Conservation (phyloP, 2,329 filamentous ascomycete species). For the Colletotrichum liaoningense region DNA sequence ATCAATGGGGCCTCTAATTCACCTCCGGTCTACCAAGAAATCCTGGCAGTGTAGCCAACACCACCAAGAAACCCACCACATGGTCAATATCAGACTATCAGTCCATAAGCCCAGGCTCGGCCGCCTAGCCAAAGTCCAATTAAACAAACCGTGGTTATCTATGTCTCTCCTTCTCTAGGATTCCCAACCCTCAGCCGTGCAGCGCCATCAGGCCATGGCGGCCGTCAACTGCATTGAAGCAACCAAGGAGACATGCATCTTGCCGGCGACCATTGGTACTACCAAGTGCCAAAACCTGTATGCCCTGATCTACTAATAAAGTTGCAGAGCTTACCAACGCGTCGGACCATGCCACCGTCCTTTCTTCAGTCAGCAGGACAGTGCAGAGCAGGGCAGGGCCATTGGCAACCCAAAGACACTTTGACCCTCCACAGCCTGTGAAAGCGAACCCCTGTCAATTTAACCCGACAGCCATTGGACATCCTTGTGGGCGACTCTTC, state of each 20-base stretch:
- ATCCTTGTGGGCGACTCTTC: neutral
- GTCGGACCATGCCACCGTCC: constrained; percentile 10
- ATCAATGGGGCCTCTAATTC: neutral
- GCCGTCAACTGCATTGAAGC: constrained; percentile 12
- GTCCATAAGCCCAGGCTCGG: constrained; percentile 14
- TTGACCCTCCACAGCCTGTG: neutral
- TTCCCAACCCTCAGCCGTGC: neutral
- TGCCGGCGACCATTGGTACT: neutral
- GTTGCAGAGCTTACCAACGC: constrained; percentile 16
- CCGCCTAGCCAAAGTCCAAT: neutral
- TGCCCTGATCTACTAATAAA: neutral
- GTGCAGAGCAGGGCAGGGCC: constrained; percentile 10
- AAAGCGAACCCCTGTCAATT: neutral
- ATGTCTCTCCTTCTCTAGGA: neutral
- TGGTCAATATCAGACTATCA: neutral
- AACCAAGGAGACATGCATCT: neutral
- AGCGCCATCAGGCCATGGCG: constrained; percentile 13
- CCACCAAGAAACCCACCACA: neutral
- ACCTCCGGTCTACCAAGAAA: neutral
- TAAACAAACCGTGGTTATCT: constrained; percentile 13
- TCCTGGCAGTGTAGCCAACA: neutral
- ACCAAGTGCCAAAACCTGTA: neutral
- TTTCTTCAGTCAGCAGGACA: constrained; percentile 19
- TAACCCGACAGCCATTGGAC: constrained; percentile 7
- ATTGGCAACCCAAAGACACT: neutral